A percentile compares a stretch with the other conserved stretches of the same genome.
phyloP scores from a whole-genome alignment of 2,329 filamentous ascomycete genomes.

The Aspergillus alliaceus region DNA sequence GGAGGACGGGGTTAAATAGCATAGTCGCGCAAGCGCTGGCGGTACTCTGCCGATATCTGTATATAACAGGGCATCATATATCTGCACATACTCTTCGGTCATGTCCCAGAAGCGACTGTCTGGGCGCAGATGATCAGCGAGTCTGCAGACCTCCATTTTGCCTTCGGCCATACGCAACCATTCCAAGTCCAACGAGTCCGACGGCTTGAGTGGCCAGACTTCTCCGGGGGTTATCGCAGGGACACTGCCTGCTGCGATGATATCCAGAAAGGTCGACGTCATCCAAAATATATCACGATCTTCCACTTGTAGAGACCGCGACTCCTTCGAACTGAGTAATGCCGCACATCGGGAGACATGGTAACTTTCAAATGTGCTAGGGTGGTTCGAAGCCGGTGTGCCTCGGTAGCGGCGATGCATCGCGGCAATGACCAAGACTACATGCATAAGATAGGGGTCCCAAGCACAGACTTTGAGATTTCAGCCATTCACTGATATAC shows the following conservation, averaged over 20 bases:
- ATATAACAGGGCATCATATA: background rate
- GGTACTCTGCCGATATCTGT: background rate
- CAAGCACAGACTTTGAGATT: background rate
- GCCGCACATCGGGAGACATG: background rate
- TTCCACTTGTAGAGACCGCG: background rate
- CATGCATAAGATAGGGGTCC: background rate
- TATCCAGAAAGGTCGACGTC: background rate
- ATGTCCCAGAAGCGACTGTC: background rate
- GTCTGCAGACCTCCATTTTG: background rate
- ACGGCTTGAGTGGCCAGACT: background rate
- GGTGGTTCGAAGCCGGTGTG: background rate
- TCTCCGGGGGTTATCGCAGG: background rate
- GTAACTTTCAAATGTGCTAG: background rate
- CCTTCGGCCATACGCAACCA: background rate
- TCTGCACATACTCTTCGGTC: background rate
- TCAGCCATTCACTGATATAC: background rate
- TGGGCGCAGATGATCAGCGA: background rate
- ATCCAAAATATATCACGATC: background rate
- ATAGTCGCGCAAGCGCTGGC: background rate
- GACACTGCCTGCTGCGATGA: background rate
- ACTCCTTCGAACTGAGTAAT: background rate
- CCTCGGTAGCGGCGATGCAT: background rate
- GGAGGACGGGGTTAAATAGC: background rate
- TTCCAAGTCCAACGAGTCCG: background rate
- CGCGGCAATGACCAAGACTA: background rate